Evolutionary conservation across 1,139 yeast genomes (phyloP).

Genomic region (Scheffersomyces titani): DNA sequence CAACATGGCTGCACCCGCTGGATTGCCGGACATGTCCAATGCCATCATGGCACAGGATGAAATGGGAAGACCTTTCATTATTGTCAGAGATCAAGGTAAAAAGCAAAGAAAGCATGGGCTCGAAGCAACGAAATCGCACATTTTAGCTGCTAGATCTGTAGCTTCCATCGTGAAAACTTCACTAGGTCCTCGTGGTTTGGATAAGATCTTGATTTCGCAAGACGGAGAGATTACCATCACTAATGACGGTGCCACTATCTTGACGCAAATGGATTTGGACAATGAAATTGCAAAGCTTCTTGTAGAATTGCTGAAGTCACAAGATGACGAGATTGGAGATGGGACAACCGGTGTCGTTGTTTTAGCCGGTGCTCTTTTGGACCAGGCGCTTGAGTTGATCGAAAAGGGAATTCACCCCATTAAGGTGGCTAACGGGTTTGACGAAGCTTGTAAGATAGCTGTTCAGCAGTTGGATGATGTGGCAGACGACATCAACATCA

Average conservation of each 20-base stretch:
- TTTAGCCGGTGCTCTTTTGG: conserved; percentile 89
- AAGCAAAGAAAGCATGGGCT: conserved; percentile 90
- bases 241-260: conserved; percentile 96
- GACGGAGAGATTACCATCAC: conserved; percentile 98
- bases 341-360: conserved; percentile 99
- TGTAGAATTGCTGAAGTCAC: conserved; percentile 92
- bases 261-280: conserved; percentile 94
- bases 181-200: conserved; percentile 97
- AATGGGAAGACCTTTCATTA: conserved; percentile 97
- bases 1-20: conserved; percentile 35
- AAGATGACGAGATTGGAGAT: conserved; percentile 98
- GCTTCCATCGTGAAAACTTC: conserved; percentile 91
- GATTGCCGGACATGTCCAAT: conserved; percentile 92
- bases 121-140: conserved; percentile 94
- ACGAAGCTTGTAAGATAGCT: conserved; percentile 94
- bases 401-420: conserved; percentile 98
- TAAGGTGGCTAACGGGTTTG: conserved; percentile 95
- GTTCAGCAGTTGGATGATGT: conserved; percentile 71
- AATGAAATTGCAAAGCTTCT: conserved; percentile 93
- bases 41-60: conserved; percentile 99
- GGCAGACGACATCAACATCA: conserved; percentile 62
- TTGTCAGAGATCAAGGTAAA: conserved; percentile 94
- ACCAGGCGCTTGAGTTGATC: conserved; percentile 90
- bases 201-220: conserved; percentile 86
- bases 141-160: conserved; percentile 93